phyloP scores from a whole-genome alignment of 352 stramenopile species.

The Phytophthora pseudosyringae region DNA sequence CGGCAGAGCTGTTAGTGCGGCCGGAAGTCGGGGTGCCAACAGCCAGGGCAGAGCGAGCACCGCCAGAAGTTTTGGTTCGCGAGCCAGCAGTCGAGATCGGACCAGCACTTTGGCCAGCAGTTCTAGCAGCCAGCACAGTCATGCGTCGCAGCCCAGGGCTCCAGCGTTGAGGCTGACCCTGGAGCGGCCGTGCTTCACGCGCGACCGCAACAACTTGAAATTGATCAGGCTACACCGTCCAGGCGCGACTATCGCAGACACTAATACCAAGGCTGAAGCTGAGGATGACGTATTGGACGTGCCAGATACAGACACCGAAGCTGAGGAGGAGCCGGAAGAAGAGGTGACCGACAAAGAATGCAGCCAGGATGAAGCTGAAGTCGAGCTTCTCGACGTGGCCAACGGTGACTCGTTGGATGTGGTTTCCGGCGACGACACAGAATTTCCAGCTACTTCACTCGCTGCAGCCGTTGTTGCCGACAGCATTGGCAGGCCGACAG shows the following conservation, averaged over 20 bases:
- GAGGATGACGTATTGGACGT: slow-evolving; percentile 3
- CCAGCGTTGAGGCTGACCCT: slow-evolving; percentile 17
- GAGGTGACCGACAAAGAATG: slow-evolving; percentile 1
- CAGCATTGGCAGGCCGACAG: background rate
- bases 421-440: too few species aligned
- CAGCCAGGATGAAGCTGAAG: background rate
- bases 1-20: background rate
- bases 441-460: background rate
- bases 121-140: slow-evolving; percentile 8
- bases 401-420: too few species aligned
- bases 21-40: slow-evolving; percentile 10
- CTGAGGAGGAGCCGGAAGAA: slow-evolving; percentile 13
- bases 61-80: background rate
- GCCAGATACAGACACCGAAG: slow-evolving; percentile 7
- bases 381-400: too few species aligned
- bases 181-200: slow-evolving; percentile 18
- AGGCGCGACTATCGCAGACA: background rate
- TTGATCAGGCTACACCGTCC: slow-evolving; percentile 29
- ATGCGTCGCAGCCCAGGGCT: slow-evolving; percentile 6
- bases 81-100: background rate
- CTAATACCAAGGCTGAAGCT: background rate
- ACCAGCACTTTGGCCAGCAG: slow-evolving; percentile 3
- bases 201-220: slow-evolving; percentile 29
- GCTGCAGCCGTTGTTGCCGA: background rate
- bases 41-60: slow-evolving; percentile 8